phyloP scores from a whole-genome alignment of 163 green algal genomes.

The Scenedesmus sp. region DNA sequence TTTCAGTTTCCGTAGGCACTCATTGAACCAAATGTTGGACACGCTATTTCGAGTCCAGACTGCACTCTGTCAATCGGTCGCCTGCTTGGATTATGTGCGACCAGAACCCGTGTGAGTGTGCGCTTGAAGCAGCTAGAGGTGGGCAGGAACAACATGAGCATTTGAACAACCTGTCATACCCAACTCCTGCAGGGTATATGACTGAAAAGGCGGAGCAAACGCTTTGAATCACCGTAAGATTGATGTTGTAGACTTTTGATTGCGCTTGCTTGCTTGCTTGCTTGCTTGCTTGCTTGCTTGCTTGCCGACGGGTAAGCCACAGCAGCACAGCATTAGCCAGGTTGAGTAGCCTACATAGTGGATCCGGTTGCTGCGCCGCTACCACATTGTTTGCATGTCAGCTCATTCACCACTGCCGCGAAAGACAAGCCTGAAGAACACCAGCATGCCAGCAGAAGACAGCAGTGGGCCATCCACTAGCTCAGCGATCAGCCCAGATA shows the following conservation, averaged over 20 bases:
- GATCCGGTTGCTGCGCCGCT: not conserved
- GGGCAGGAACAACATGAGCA: not conserved
- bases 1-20: not conserved
- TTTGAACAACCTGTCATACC: slow-evolving; percentile 1
- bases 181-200: not conserved
- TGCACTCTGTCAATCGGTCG: not conserved
- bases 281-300: too few relatives aligned
- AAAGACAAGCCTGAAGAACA: slow-evolving; percentile 4
- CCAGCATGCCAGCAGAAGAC: slow-evolving; percentile 10
- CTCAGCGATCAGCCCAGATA: not conserved
- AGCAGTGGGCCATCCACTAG: slow-evolving; percentile 6
- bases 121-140: not conserved
- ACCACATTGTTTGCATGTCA: not conserved
- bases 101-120: not conserved
- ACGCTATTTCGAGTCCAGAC: not conserved
- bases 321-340: not conserved
- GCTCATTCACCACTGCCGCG: not conserved
- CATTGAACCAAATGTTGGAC: not conserved
- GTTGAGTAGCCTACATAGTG: not conserved
- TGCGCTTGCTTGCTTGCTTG: too few relatives aligned
- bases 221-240: too few relatives aligned
- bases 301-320: not conserved
- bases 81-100: not conserved
- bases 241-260: too few relatives aligned
- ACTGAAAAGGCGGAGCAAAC: too few relatives aligned